A percentile compares a stretch with the other conserved stretches of the same genome.
Conservation (phyloP, 2,329 filamentous ascomycete genomes). For the Hymenoscyphus albidus region DNA sequence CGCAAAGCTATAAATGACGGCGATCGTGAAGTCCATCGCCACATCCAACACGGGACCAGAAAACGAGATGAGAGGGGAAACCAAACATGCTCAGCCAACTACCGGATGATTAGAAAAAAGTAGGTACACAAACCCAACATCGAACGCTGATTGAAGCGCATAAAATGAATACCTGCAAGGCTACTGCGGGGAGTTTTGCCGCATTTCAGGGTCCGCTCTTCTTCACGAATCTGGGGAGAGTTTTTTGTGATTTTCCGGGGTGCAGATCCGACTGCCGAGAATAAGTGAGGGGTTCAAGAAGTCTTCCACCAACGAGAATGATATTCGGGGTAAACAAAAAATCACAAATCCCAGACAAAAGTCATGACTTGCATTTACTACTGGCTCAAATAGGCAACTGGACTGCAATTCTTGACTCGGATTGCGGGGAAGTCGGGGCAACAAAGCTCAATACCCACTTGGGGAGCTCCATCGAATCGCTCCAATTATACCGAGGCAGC, state of each 20-base stretch:
- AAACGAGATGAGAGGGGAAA: too few species aligned
- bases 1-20: not conserved
- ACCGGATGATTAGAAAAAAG: not conserved
- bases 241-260: not conserved
- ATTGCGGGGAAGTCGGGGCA: not conserved
- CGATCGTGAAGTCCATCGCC: not conserved
- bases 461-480: not conserved
- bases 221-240: not conserved
- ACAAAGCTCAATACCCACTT: not conserved
- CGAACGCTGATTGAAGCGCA: constrained; percentile 6
- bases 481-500: not conserved
- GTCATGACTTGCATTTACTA: not conserved
- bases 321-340: not conserved
- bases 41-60: not conserved
- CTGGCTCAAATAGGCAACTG: not conserved
- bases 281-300: not conserved
- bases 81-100: too few species aligned
- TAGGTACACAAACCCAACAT: too few species aligned
- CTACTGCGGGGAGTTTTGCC: not conserved
- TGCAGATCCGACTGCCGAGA: not conserved
- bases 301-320: not conserved
- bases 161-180: not conserved
- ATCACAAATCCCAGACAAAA: not conserved
- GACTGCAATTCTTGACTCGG: not conserved
- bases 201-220: not conserved